phyloP scores from a whole-genome alignment of 1,139 yeast species.

The Kurtzmaniella quercitrusa region DNA sequence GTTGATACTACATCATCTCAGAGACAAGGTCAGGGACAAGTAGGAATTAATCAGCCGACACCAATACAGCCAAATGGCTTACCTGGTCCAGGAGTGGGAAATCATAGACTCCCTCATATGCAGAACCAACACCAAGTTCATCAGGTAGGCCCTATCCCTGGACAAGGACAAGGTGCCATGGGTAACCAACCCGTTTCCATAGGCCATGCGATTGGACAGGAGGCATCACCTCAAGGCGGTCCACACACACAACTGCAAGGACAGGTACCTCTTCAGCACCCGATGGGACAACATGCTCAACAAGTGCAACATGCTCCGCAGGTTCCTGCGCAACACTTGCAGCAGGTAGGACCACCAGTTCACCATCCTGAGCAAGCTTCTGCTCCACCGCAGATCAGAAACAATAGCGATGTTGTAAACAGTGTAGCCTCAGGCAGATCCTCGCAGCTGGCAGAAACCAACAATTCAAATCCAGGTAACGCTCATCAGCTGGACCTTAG shows the following conservation, averaged over 20 bases:
- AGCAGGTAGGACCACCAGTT: background rate
- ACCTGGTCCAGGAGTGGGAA: background rate
- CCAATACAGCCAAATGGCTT: background rate
- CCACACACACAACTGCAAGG: constrained; percentile 20
- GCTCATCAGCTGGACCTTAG: constrained; percentile 21
- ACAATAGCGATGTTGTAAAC: background rate
- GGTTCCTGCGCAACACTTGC: background rate
- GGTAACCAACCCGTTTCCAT: background rate
- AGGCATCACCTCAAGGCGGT: constrained; percentile 1
- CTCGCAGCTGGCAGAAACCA: background rate
- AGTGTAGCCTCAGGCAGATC: background rate
- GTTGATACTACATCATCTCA: background rate
- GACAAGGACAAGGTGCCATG: background rate
- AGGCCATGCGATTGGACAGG: background rate
- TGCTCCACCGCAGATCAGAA: background rate
- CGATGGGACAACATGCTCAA: constrained; percentile 1
- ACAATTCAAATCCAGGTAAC: background rate
- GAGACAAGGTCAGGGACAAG: constrained; percentile 2
- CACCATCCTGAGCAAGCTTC: background rate
- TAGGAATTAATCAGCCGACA: constrained; percentile 2
- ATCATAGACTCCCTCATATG: background rate
- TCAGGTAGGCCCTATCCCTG: constrained; percentile 14
- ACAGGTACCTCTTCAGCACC: constrained; percentile 3
- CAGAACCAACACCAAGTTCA: constrained; percentile 15
- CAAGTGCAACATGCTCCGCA: background rate